These are phyloP conservation scores for Yarrowia galli DNA, from an alignment of 1,139 yeast species.

Conservation along the genomic window DNA sequence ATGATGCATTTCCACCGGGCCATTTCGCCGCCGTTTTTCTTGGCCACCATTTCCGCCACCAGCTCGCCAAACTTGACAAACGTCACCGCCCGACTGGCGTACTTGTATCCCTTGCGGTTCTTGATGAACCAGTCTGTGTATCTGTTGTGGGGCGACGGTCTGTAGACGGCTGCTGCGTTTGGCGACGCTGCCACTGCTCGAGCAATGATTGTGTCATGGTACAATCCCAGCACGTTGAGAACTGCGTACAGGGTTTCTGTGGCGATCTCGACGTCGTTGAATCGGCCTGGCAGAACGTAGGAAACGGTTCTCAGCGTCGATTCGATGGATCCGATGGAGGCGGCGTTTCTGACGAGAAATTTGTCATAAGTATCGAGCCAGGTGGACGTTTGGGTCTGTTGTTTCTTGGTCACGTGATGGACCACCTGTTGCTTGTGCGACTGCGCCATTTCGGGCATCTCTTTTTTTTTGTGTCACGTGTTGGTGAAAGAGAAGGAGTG, in stretches of 20 bases:
- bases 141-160: constrained; percentile 49
- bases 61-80: constrained; percentile 52
- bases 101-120: constrained; percentile 46
- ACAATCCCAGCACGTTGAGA: constrained; percentile 52
- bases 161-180: constrained; percentile 43
- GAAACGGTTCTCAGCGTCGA: constrained; percentile 51
- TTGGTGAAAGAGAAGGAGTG: no score
- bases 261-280: constrained; percentile 53
- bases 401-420: not conserved
- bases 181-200: constrained; percentile 47
- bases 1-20: constrained; percentile 50
- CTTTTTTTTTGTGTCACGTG: no score
- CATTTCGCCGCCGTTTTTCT: constrained; percentile 46
- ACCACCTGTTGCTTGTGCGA: not conserved
- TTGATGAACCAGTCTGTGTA: constrained; percentile 48
- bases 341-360: constrained; percentile 51
- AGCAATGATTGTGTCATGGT: constrained; percentile 52
- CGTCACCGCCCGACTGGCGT: constrained; percentile 49
- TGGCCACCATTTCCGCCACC: constrained; percentile 52
- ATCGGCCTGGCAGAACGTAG: constrained; percentile 54
- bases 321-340: constrained; percentile 53
- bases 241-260: constrained; percentile 51
- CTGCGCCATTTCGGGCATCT: no score
- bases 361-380: constrained; percentile 48
- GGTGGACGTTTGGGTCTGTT: not conserved